phyloP scores from a whole-genome alignment of 768 basidiomycete species.

The Hygrophorus pudorinus region DNA sequence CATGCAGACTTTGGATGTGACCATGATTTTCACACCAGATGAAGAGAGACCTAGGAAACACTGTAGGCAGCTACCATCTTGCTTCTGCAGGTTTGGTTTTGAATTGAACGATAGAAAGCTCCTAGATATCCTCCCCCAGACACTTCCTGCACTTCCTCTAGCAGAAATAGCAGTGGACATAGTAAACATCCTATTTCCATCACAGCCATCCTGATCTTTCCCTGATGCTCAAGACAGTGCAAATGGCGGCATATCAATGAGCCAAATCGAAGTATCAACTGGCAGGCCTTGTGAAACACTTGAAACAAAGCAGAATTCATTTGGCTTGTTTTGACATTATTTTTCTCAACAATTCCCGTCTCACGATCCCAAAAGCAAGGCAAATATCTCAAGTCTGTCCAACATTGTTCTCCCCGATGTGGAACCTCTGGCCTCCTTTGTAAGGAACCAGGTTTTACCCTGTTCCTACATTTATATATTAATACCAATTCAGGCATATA shows the following conservation, averaged over 20 bases:
- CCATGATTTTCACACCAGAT: no score
- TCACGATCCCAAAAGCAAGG: slow-evolving; percentile 1
- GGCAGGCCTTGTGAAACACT: neutral
- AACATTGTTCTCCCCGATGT: neutral
- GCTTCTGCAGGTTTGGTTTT: neutral
- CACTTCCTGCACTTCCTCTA: neutral
- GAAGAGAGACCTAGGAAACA: neutral
- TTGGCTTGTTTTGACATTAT: neutral
- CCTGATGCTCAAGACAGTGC: no score
- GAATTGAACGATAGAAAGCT: neutral
- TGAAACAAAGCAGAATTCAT: neutral
- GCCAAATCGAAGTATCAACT: neutral
- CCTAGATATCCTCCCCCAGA: neutral
- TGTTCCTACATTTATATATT: no score
- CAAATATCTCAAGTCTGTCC: neutral
- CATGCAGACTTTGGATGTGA: no score
- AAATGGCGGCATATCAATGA: no score
- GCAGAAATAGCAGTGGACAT: neutral
- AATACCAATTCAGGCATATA: no score
- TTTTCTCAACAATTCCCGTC: neutral
- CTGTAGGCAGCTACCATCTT: neutral
- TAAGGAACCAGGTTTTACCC: no score
- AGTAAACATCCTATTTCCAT: neutral
- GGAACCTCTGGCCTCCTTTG: no score
- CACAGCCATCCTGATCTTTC: neutral